Base-by-base conservation (phyloP, 2,329 filamentous ascomycete genomes). In the Ophiostoma perfectum region DNA sequence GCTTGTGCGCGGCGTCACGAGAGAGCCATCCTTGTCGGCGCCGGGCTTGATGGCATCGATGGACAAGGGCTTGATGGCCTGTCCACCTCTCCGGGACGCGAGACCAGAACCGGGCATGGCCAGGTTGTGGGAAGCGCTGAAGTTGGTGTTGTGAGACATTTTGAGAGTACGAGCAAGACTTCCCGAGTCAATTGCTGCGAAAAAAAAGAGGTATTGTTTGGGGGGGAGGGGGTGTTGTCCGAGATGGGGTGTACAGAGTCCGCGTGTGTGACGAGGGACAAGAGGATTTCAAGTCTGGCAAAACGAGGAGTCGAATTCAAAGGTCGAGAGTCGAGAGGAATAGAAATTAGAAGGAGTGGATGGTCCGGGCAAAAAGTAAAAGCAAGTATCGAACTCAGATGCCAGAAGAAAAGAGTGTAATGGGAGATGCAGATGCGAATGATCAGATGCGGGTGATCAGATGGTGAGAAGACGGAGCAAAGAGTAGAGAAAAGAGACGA, bases 141-240 rank as follows among this genome's bases (percentile, higher is more conserved):
- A 91, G 79, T 89, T 86, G 84, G 89, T 91, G 84, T 89, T 91
- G 84, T 92, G 94, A 83, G 92, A 91, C 94, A 98, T 98, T 86
- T 55, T 60, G 14, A 12, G 8, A 4, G 39, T 42, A 16, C 95
- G 93, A 90, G 60, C 60, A 84, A 97, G 92, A 95, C 93, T 92
- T 86, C 94, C 94, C 87, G 94, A 89, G 94, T 97, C 65, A 45
- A 58, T 64, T 64, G 42, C 63, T 63, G 39, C 60, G 18, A 42
- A 9, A 55, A n/a, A 27, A 55, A 39, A 36, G 27, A 38, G 27
- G 27, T 27, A 27, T 27, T 58, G 52, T 18, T 60, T 36, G 49
- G 2, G 8, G 49, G 27, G 6, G n/a, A 18, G 55, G 27, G 4
- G 36, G 55, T 5, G 55, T 38, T 60, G 55, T 16, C 55, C 38